Percentiles rank a stretch among this genome's conserved stretches.
Conservation (phyloP, 345 rosid species). For the Alliaria petiolata region DNA sequence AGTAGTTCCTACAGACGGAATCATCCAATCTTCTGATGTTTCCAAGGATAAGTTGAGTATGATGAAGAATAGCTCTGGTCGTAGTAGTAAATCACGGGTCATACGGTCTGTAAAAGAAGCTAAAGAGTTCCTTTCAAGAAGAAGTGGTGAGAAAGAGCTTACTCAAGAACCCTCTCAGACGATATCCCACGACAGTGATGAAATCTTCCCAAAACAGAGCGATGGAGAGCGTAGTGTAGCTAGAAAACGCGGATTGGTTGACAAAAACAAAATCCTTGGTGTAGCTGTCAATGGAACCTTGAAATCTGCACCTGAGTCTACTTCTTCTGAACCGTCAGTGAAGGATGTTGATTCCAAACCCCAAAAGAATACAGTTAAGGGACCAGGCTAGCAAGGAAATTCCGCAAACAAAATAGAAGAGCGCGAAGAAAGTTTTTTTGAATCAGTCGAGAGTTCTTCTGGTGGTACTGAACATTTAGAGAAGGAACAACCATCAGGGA, state of each 20-base stretch:
- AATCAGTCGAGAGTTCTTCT: constrained; percentile 23
- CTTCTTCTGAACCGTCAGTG: constrained; percentile 23
- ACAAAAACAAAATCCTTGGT: constrained; percentile 12
- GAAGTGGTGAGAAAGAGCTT: constrained; percentile 23
- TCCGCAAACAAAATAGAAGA: constrained; percentile 19
- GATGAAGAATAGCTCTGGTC: constrained; percentile 22
- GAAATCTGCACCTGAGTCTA: constrained; percentile 15
- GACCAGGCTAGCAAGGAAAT: no score
- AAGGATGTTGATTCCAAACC: constrained; percentile 24
- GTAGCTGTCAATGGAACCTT: constrained; percentile 31
- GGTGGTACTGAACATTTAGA: constrained; percentile 18
- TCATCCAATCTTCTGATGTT: constrained; percentile 35
- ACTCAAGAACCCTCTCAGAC: constrained; percentile 27
- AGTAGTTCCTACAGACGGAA: constrained; percentile 13
- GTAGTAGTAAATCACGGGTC: constrained; percentile 43
- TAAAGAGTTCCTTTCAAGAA: constrained; percentile 63
- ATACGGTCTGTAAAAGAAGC: constrained; percentile 84
- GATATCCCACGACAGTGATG: constrained; percentile 22
- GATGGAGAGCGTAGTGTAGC: constrained; percentile 20
- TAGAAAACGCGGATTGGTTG: constrained; percentile 17
- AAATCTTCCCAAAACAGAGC: constrained; percentile 20
- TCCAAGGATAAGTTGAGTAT: constrained; percentile 21
- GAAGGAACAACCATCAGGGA: constrained; percentile 26
- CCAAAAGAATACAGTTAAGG: constrained; percentile 19
- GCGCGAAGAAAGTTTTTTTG: not conserved